These are phyloP conservation scores for Aureobasidium sp. DNA, from an alignment of 2,329 filamentous ascomycete species.

Conservation along the genomic window DNA sequence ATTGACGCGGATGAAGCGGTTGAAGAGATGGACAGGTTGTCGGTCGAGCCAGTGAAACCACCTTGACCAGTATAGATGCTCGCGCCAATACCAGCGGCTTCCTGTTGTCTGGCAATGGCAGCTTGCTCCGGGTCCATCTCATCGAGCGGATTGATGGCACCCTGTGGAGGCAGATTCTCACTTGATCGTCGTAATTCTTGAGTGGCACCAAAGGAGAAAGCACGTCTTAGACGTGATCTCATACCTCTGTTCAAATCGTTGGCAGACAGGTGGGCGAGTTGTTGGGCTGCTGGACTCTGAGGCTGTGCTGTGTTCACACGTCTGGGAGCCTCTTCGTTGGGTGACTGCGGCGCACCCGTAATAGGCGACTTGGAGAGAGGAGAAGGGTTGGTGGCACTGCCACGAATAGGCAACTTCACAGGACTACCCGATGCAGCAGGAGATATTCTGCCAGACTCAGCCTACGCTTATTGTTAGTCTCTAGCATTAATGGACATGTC, in stretches of 20 bases:
- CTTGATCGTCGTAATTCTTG: slow-evolving; percentile 77
- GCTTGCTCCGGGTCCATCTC: slow-evolving; percentile 72
- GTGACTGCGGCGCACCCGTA: slow-evolving; percentile 10
- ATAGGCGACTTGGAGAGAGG: slow-evolving; percentile 36
- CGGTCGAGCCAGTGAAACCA: slow-evolving; percentile 82
- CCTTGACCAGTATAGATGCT: slow-evolving; percentile 87
- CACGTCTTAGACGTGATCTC: slow-evolving; percentile 80
- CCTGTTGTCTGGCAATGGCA: slow-evolving; percentile 85
- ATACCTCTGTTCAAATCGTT: slow-evolving; percentile 71
- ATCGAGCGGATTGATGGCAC: slow-evolving; percentile 24
- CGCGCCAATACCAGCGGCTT: slow-evolving; percentile 83
- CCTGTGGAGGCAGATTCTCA: slow-evolving; percentile 41
- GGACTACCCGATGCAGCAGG: slow-evolving; percentile 17
- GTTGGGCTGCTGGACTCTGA: slow-evolving; percentile 69
- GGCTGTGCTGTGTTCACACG: slow-evolving; percentile 22
- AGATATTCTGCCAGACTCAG: slow-evolving; percentile 18
- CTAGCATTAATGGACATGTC: background rate
- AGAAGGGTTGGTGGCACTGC: slow-evolving; percentile 37
- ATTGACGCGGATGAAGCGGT: slow-evolving; percentile 84
- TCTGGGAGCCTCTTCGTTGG: slow-evolving; percentile 11
- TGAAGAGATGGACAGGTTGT: slow-evolving; percentile 87
- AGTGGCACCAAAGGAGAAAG: slow-evolving; percentile 94
- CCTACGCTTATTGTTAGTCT: slow-evolving; percentile 5
- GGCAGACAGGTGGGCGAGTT: slow-evolving; percentile 79
- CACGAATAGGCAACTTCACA: slow-evolving; percentile 28